These are phyloP conservation scores for Tricholoma matsutake DNA, from an alignment of 768 basidiomycete genomes.

Conservation along the genomic window DNA sequence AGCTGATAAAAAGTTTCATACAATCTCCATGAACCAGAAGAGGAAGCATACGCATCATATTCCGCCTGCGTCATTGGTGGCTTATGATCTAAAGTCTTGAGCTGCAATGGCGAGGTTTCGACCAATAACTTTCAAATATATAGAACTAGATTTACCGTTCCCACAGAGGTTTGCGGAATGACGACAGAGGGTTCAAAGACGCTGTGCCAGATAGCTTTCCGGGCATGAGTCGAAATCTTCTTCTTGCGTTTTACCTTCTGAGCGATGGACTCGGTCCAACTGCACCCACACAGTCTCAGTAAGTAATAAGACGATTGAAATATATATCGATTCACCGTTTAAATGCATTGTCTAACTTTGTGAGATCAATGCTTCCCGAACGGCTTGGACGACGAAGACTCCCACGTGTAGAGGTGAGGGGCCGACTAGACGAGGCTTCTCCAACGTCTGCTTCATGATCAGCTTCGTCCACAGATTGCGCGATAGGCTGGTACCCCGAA, in stretches of 20 bases:
- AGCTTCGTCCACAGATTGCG: slow-evolving; percentile 38
- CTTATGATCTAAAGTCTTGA: slow-evolving; percentile 81
- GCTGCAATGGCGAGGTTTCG: slow-evolving; percentile 31
- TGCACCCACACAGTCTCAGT: slow-evolving; percentile 19
- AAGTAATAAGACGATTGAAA: slow-evolving; percentile 2
- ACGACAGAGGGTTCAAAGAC: slow-evolving; percentile 68
- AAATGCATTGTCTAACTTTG: slow-evolving; percentile 79
- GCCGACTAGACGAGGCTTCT: slow-evolving; percentile 25
- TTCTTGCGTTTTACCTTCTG: slow-evolving; percentile 83
- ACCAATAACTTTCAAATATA: slow-evolving; percentile 5
- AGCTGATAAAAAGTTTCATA: slow-evolving; percentile 33
- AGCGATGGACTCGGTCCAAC: slow-evolving; percentile 86
- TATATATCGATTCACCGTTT: slow-evolving; percentile 50
- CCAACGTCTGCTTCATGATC: slow-evolving; percentile 40
- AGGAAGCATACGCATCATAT: slow-evolving; percentile 59
- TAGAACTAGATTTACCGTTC: slow-evolving; percentile 31
- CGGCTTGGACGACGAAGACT: slow-evolving; percentile 36
- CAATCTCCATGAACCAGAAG: background rate
- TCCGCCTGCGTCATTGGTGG: slow-evolving; percentile 70
- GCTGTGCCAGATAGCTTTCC: slow-evolving; percentile 75
- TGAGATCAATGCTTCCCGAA: slow-evolving; percentile 73
- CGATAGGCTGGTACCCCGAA: slow-evolving; percentile 48
- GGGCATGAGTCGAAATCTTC: slow-evolving; percentile 61
- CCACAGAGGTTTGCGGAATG: slow-evolving; percentile 30
- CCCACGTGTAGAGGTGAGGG: slow-evolving; percentile 21